phyloP scores from a whole-genome alignment of 352 stramenopile species.

The Globisporangium ultimum region DNA sequence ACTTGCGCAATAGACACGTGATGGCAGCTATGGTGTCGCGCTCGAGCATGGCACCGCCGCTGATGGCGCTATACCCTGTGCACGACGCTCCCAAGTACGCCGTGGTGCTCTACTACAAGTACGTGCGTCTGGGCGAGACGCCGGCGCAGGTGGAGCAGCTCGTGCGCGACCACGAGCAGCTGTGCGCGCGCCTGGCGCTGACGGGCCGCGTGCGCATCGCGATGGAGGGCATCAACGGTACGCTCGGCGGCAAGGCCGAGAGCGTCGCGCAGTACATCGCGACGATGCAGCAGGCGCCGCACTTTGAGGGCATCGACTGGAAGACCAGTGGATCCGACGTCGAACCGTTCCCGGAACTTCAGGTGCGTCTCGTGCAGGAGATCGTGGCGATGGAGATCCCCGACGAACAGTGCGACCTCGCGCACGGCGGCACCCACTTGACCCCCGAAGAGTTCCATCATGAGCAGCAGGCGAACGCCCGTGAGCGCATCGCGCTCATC shows the following conservation, averaged over 20 bases:
- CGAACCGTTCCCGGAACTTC: constrained; percentile 59
- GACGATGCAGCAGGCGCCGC: constrained; percentile 33
- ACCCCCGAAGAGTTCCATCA: constrained; percentile 62
- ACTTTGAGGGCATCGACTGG: constrained; percentile 69
- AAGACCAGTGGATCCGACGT: constrained; percentile 62
- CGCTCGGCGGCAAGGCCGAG: constrained; percentile 42
- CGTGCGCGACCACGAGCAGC: constrained; percentile 34
- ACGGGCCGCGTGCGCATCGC: constrained; percentile 73
- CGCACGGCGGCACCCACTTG: constrained; percentile 47
- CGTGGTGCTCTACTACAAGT: constrained; percentile 86
- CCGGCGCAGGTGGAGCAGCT: constrained; percentile 30
- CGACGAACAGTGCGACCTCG: constrained; percentile 42
- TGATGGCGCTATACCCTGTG: too few relatives aligned
- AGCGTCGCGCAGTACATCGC: constrained; percentile 65
- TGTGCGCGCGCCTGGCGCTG: constrained; percentile 56
- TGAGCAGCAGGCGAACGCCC: constrained; percentile 20
- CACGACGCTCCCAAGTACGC: constrained; percentile 21
- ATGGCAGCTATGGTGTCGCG: too few relatives aligned
- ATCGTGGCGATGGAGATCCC: constrained; percentile 78
- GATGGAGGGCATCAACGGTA: constrained; percentile 86
- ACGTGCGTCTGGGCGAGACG: constrained; percentile 53
- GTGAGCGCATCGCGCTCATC: constrained; percentile 45
- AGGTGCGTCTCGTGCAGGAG: constrained; percentile 63
- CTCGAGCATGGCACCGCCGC: too few relatives aligned
- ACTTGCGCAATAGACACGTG: too few relatives aligned